Percentiles rank a stretch among this genome's conserved stretches.
These are phyloP conservation scores for Dactylellina sp. DNA, from an alignment of 2,329 filamentous ascomycete species.

Conservation along the genomic window DNA sequence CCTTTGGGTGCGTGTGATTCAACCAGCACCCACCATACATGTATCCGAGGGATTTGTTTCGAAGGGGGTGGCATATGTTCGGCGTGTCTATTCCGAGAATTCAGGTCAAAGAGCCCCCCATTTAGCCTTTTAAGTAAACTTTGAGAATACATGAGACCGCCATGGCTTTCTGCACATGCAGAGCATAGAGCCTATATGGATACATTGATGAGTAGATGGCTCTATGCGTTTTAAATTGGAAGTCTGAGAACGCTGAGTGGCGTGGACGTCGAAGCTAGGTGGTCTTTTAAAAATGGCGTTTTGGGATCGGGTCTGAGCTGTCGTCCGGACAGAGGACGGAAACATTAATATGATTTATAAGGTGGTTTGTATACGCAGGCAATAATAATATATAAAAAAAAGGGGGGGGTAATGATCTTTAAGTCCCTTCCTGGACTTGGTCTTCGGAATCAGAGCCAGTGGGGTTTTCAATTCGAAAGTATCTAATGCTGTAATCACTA, in stretches of 20 bases:
- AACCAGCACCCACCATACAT: too few species aligned
- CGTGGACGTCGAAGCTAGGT: too few species aligned
- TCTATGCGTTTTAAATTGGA: too few species aligned
- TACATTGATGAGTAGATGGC: neutral
- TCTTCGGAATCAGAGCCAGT: neutral
- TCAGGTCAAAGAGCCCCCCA: neutral
- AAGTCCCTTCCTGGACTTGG: neutral
- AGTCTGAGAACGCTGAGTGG: too few species aligned
- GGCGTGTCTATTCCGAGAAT: neutral
- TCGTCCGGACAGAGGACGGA: too few species aligned
- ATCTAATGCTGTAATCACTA: neutral
- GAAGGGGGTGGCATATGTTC: slow-evolving; percentile 9
- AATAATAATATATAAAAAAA: neutral
- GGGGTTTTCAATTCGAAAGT: neutral
- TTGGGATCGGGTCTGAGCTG: too few species aligned
- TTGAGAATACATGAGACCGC: slow-evolving; percentile 31
- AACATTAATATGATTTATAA: too few species aligned
- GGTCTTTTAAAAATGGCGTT: too few species aligned
- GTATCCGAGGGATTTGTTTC: neutral
- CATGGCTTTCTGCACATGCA: slow-evolving; percentile 51
- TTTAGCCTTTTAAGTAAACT: slow-evolving; percentile 17
- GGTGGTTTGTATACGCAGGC: too few species aligned
- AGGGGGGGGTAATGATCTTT: neutral
- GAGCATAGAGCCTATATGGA: slow-evolving; percentile 29
- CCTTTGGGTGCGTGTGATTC: too few species aligned